Base-by-base conservation (phyloP, 208 protist genomes). In the Eutreptiella sp. region DNA sequence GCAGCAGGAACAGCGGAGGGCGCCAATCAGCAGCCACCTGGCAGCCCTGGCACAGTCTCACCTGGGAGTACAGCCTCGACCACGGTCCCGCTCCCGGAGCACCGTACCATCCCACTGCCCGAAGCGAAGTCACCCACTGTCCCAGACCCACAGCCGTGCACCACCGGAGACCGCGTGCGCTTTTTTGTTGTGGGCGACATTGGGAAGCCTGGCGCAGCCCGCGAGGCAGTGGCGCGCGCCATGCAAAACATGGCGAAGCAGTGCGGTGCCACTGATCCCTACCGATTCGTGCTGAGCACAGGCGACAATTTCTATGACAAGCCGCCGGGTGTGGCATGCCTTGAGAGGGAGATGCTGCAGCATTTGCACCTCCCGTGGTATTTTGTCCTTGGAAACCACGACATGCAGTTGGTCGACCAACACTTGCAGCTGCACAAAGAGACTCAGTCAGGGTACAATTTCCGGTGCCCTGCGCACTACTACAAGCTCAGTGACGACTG, bases 141-240 rank as follows among this genome's bases (percentile, higher is more conserved):
- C n/a, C n/a, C n/a, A n/a, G n/a, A n/a, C n/a, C n/a, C n/a, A n/a
- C n/a, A n/a, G n/a, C n/a, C n/a, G n/a, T n/a, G n/a, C n/a, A n/a
- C n/a, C n/a, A n/a, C n/a, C n/a, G n/a, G n/a, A n/a, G n/a, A n/a
- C n/a, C n/a, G n/a, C n/a, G n/a, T n/a, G n/a, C 43, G 43, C 11
- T 48, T 48, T 48, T 48, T 48, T 26, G 21, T 48, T 9, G 43
- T 48, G 11, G 43, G 43, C n/a, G 43, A 48, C 43, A 48, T 48
- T 23, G 43, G 43, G 11, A 11, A 48, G 9, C 11, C 43, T 23
- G 43, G 43, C 43, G 43, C 21, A 23, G n/a, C 11, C 21, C 43
- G 43, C 21, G 11, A 11, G 19, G 11, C n/a, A 23, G 43, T 48
- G 11, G 43, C 11, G 43, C n/a, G 28, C 23, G 43, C 43, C 23